Percentiles rank a stretch among this genome's conserved stretches.
These are phyloP conservation scores for Populus deltoides DNA, from an alignment of 345 rosid species.

Conservation along the genomic window DNA sequence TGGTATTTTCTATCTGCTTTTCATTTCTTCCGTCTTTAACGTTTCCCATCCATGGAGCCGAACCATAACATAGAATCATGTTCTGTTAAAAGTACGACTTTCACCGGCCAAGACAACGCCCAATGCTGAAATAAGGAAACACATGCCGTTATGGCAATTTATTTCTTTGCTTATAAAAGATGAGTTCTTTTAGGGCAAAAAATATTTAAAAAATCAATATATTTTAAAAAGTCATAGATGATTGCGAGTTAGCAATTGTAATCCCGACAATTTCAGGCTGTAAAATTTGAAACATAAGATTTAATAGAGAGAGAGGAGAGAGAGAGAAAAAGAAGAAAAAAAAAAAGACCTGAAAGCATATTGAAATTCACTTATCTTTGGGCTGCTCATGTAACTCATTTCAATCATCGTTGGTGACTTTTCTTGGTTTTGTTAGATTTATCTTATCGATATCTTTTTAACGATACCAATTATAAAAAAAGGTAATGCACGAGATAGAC, in stretches of 20 bases:
- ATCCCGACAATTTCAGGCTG: too few relatives aligned
- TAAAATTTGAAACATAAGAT: too few relatives aligned
- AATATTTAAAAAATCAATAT: too few relatives aligned
- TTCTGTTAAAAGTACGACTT: too few relatives aligned
- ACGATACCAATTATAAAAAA: rapidly evolving
- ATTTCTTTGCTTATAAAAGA: not conserved
- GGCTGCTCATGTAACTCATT: rapidly evolving
- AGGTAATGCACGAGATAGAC: too few relatives aligned
- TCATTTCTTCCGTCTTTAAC: not conserved
- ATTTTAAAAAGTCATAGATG: too few relatives aligned
- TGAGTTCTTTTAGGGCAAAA: too few relatives aligned
- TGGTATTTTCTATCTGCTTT: not conserved
- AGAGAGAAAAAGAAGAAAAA: rapidly evolving
- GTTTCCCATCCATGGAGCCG: not conserved
- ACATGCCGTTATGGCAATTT: not conserved
- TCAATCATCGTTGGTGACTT: rapidly evolving
- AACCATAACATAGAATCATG: not conserved
- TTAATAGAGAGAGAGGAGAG: too few relatives aligned
- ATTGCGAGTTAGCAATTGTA: too few relatives aligned
- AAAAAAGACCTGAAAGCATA: too few relatives aligned
- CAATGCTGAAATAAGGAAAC: not conserved
- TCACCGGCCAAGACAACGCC: not conserved
- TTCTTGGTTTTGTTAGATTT: too few relatives aligned
- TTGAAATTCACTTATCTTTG: rapidly evolving
- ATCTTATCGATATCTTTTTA: too few relatives aligned